Evolutionary conservation across 106 monocot species (phyloP).

Genomic region (Triglochin maritima): DNA sequence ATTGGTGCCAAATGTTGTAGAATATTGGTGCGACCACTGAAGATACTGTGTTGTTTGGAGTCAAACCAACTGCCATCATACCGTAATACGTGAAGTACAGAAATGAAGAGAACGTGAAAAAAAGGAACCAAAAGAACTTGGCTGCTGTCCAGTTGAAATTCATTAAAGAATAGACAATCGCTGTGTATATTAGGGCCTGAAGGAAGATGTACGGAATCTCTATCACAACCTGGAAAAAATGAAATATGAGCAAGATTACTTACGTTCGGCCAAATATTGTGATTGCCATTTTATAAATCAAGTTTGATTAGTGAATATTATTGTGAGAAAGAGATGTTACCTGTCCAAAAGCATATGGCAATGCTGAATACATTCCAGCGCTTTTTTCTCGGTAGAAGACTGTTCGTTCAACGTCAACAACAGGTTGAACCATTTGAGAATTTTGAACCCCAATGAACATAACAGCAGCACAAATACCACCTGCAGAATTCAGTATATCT

Average conservation of each 20-base stretch:
- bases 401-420: constrained; percentile 18
- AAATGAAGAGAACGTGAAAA: constrained; percentile 55
- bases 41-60: constrained; percentile 63
- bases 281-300: no score
- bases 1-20: constrained; percentile 68
- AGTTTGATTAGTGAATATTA: no score
- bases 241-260: neutral
- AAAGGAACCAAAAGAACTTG: constrained; percentile 64
- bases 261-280: no score
- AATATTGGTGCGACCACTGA: constrained; percentile 58
- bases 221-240: constrained; percentile 37
- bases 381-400: constrained; percentile 26
- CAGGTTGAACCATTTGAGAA: constrained; percentile 13
- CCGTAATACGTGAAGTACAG: constrained; percentile 69
- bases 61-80: constrained; percentile 84
- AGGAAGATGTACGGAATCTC: constrained; percentile 58
- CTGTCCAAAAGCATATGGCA: constrained; percentile 28
- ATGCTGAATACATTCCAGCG: constrained; percentile 28
- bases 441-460: constrained; percentile 16
- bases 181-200: constrained; percentile 32
- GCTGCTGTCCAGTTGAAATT: constrained; percentile 42
- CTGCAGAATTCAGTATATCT: constrained; percentile 19
- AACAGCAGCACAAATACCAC: constrained; percentile 14
- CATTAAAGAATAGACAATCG: constrained; percentile 43
- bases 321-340: neutral